Conservation (phyloP, 108 stramenopile genomes). For the Skeletonema tropicum region DNA sequence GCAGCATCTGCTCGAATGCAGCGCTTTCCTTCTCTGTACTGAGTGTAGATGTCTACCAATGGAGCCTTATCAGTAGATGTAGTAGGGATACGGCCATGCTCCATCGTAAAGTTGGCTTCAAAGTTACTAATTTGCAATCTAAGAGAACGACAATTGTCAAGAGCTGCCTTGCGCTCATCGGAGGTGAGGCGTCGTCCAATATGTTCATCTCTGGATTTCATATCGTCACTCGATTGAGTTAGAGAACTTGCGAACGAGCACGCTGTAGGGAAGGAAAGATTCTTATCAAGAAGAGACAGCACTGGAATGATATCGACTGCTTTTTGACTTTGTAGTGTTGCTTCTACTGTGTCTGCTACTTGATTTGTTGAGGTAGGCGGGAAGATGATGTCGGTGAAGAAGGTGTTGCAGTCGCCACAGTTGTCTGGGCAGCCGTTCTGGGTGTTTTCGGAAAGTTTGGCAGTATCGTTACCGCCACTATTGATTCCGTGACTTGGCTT, state of each 20-base stretch:
- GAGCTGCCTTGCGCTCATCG: not conserved
- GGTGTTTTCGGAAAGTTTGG: not conserved
- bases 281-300: not conserved
- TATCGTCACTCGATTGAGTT: not conserved
- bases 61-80: not conserved
- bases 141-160: not conserved
- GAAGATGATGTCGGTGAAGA: not conserved
- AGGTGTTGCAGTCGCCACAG: not conserved
- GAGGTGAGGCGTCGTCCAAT: not conserved
- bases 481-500: not conserved
- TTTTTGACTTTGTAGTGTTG: not conserved
- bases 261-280: not conserved
- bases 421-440: not conserved
- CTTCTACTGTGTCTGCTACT: not conserved
- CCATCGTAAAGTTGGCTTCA: conserved; percentile 3
- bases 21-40: conserved; percentile 4
- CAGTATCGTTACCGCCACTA: not conserved
- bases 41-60: not conserved
- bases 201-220: not conserved
- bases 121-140: not conserved
- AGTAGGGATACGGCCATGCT: not conserved
- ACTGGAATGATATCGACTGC: not conserved
- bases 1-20: conserved; percentile 3
- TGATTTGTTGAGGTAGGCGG: not conserved
- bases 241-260: conserved; percentile 1